Evolutionary conservation across 495 filamentous ascomycete species (phyloP).

Genomic region (Penicillium desertorum): DNA sequence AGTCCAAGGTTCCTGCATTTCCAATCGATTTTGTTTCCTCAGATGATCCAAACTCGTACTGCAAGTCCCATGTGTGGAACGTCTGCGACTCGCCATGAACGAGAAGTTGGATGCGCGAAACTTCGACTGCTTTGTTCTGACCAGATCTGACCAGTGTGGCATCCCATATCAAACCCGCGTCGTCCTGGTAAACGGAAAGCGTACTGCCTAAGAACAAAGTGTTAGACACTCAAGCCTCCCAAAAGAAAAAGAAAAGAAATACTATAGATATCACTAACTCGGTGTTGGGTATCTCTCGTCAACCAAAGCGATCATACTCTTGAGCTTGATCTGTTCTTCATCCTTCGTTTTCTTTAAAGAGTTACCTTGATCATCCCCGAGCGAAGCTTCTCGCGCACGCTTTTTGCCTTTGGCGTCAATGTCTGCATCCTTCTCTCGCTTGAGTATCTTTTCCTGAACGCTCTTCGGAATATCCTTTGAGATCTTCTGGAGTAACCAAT

Average conservation of each 20-base stretch:
- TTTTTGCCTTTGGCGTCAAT: conserved; percentile 3
- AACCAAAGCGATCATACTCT: conserved; percentile 4
- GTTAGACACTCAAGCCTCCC: background rate
- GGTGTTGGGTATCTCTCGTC: background rate
- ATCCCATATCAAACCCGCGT: conserved; percentile 10
- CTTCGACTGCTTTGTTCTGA: background rate
- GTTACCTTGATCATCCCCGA: background rate
- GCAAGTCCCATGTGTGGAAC: background rate
- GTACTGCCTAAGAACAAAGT: background rate
- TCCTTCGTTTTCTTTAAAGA: conserved; percentile 1
- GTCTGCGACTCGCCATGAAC: background rate
- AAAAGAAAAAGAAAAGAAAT: background rate
- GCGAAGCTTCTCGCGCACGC: background rate
- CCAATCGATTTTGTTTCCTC: background rate
- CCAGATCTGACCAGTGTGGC: conserved; percentile 8
- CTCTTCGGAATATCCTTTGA: background rate
- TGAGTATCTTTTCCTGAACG: background rate
- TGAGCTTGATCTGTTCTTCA: background rate
- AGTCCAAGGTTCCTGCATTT: background rate
- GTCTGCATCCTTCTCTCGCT: background rate
- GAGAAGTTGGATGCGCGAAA: conserved; percentile 15
- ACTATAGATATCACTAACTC: background rate
- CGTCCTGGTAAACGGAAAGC: conserved; percentile 14
- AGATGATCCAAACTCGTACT: background rate
- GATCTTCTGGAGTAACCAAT: conserved; percentile 12